Base-by-base conservation (phyloP, 2,329 filamentous ascomycete genomes). In the Parafenestella ontariensis region DNA sequence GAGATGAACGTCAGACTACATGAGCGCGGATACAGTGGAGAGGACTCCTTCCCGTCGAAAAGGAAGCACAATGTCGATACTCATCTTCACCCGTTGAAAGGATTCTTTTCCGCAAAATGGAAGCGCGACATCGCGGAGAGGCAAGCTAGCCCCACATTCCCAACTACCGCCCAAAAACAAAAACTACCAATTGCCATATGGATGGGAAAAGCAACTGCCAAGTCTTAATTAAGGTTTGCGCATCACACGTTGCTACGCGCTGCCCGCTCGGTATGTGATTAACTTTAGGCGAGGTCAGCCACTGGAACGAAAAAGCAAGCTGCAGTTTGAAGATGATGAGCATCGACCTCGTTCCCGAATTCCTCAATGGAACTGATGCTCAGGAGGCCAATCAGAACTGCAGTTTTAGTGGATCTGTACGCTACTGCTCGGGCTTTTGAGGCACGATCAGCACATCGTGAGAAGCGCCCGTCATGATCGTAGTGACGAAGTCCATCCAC, bases 251-350 rank as follows among this genome's bases (percentile, higher is more conserved):
- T 36, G 29, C 41, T 23, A 55, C 26, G 20, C 46, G 17, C 47
- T 51, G 43, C 36, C 43, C 34, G 45, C 37, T 46, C 28, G 34
- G 40, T 43, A 49, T 13, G 33, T 46, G 54, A 54, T 46, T 21
- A 26, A 50, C 49, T 56, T 36, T 61, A 61, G 46, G 54, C 59
- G 52, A 62, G 46, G 54, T 29, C 46, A 56, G 61, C 56, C 51
- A 54, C 58, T 37, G 44, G 40, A 26, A 37, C 28, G 34, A 52
- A 57, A 58, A 60, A 54, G 54, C 50, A 49, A 62, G 41, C n/a
- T 29, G 37, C 29, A 36, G 36, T 24, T 47, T 40, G 46, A 23
- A 49, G 50, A 50, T 51, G 49, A 52, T 34, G 47, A 42, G 42
- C 49, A 21, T 23, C 9, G 23, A 37, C 48, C 39, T 49, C 23